Conservation (phyloP, 495 filamentous ascomycete species). For the Aspergillus sparsus region DNA sequence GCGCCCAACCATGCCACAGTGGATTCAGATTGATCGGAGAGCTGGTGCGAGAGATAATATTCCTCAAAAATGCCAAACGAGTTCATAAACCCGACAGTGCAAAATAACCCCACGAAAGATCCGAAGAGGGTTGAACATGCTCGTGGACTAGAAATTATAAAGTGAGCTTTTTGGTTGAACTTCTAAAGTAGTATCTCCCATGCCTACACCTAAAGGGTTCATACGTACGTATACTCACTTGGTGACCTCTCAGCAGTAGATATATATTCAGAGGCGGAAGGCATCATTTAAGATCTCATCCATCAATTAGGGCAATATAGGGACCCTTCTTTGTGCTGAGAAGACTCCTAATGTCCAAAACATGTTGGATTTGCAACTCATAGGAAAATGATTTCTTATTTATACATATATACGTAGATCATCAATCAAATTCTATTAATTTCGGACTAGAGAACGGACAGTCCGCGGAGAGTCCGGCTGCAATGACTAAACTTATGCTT, state of each 20-base stretch:
- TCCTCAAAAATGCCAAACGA: conserved; percentile 63
- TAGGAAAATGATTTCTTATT: too few relatives aligned
- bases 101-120: conserved; percentile 44
- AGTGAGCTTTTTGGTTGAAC: too few relatives aligned
- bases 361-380: too few relatives aligned
- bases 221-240: conserved; percentile 33
- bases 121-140: conserved; percentile 35
- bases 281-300: too few relatives aligned
- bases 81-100: conserved; percentile 61
- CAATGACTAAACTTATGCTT: background rate
- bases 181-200: too few relatives aligned
- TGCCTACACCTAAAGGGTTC: background rate
- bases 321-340: background rate
- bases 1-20: conserved; percentile 65
- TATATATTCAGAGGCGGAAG: conserved; percentile 4
- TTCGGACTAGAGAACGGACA: conserved; percentile 21
- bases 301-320: too few relatives aligned
- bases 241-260: background rate
- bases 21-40: conserved; percentile 47
- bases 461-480: conserved; percentile 29
- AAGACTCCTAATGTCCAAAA: background rate
- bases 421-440: conserved; percentile 5
- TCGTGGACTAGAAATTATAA: conserved; percentile 13
- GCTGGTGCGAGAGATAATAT: conserved; percentile 57
- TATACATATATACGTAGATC: background rate